These are phyloP conservation scores for Phialocephala subalpina DNA, from an alignment of 2,329 filamentous ascomycete species.

Conservation along the genomic window DNA sequence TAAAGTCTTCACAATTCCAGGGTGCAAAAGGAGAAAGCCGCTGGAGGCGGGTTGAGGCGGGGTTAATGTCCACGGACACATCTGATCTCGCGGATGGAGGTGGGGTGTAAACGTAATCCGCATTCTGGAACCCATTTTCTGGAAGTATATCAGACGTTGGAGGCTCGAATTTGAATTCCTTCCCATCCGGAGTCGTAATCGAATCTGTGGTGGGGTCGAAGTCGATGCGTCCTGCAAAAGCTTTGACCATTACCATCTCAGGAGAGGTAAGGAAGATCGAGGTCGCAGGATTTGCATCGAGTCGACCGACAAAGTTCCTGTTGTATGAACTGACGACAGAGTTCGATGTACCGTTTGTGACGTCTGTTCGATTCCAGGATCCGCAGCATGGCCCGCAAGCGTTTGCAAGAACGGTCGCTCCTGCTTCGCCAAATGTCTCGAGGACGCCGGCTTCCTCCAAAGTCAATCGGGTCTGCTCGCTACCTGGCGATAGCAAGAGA, in stretches of 20 bases:
- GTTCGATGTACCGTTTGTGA: slow-evolving; percentile 43
- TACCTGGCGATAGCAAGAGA: slow-evolving; percentile 46
- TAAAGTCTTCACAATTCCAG: slow-evolving; percentile 33
- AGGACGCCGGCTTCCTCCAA: slow-evolving; percentile 39
- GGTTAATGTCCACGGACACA: slow-evolving; percentile 40
- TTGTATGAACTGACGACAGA: neutral
- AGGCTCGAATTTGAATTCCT: slow-evolving; percentile 40
- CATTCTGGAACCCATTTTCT: slow-evolving; percentile 33
- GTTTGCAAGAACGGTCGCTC: slow-evolving; percentile 44
- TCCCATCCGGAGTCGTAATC: slow-evolving; percentile 24
- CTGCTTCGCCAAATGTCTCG: slow-evolving; percentile 39
- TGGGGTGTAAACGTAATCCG: slow-evolving; percentile 41
- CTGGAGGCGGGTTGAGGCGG: slow-evolving; percentile 43
- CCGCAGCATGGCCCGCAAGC: slow-evolving; percentile 48
- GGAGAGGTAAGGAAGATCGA: slow-evolving; percentile 58
- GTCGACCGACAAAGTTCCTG: slow-evolving; percentile 41
- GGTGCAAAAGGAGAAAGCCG: slow-evolving; percentile 40
- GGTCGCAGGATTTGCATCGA: slow-evolving; percentile 51
- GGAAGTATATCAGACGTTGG: slow-evolving; percentile 43
- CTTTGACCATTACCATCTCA: slow-evolving; percentile 53
- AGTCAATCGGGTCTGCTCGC: slow-evolving; percentile 46
- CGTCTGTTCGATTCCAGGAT: slow-evolving; percentile 46
- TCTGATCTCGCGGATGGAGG: slow-evolving; percentile 35
- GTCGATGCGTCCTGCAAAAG: slow-evolving; percentile 48
- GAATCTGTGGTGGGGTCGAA: slow-evolving; percentile 40